Evolutionary conservation across 1,284 basidiomycete genomes (phyloP).

Genomic region (Apiotrichum gracile): DNA sequence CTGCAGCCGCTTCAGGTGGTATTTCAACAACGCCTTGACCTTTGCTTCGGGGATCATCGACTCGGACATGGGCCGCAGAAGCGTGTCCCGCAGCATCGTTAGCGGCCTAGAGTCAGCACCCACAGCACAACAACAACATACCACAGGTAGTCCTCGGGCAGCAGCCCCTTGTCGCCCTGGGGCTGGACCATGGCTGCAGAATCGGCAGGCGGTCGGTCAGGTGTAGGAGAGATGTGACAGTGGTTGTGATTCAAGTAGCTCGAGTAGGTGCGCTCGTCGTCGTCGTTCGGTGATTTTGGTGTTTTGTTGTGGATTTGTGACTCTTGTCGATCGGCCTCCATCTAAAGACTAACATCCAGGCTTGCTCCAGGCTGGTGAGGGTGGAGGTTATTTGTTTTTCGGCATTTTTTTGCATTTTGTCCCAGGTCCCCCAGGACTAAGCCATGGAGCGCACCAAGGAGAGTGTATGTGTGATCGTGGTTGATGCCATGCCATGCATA

Average conservation of each 20-base stretch:
- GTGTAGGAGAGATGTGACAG: too few relatives aligned
- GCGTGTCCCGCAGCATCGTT: slow-evolving; percentile 33
- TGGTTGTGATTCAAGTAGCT: neutral
- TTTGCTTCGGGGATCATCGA: slow-evolving; percentile 19
- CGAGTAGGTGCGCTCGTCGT: neutral
- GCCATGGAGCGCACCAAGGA: too few relatives aligned
- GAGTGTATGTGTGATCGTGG: too few relatives aligned
- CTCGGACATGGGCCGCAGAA: slow-evolving; percentile 24
- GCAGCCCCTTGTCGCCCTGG: slow-evolving; percentile 4
- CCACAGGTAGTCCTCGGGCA: slow-evolving; percentile 19
- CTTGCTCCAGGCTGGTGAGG: neutral
- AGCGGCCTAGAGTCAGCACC: slow-evolving; percentile 28
- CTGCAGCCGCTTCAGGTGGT: slow-evolving; percentile 23
- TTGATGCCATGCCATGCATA: too few relatives aligned
- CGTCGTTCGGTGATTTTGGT: too few relatives aligned
- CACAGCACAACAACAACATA: neutral
- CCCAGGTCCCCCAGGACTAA: neutral
- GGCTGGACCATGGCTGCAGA: slow-evolving; percentile 1
- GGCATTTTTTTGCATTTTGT: neutral
- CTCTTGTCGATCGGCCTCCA: too few relatives aligned
- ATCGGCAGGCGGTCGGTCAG: neutral
- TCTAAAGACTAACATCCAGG: neutral
- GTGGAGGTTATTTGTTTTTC: neutral
- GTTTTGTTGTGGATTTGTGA: neutral
- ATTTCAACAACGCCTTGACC: slow-evolving; percentile 23